Conservation (phyloP, 495 filamentous ascomycete species). For the Cercophora newfieldiana region DNA sequence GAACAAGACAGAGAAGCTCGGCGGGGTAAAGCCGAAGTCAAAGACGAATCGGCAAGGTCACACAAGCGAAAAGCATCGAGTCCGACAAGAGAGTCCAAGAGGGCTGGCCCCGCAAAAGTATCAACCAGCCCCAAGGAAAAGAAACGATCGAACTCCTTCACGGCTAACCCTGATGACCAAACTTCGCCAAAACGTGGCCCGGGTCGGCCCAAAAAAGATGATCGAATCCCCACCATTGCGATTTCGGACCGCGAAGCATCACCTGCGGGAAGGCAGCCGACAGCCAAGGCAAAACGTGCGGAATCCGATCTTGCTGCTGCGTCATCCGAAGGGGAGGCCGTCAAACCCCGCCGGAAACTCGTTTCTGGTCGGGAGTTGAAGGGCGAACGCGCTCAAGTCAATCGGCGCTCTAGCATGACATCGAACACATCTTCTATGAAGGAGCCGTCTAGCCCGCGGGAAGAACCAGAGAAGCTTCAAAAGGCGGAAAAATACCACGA, state of each 20-base stretch:
- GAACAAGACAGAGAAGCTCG: slow-evolving; percentile 59
- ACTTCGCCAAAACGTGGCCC: slow-evolving; percentile 49
- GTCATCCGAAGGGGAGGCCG: slow-evolving; percentile 53
- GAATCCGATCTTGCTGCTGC: slow-evolving; percentile 49
- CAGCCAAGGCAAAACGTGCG: slow-evolving; percentile 44
- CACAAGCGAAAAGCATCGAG: slow-evolving; percentile 53
- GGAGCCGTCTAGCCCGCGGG: slow-evolving; percentile 43
- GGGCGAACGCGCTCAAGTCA: slow-evolving; percentile 52
- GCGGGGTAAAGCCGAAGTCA: slow-evolving; percentile 48
- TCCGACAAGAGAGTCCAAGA: slow-evolving; percentile 48
- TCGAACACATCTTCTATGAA: slow-evolving; percentile 48
- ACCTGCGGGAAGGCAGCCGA: slow-evolving; percentile 40
- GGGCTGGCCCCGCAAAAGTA: slow-evolving; percentile 32
- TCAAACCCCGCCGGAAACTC: slow-evolving; percentile 60
- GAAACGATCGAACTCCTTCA: slow-evolving; percentile 39
- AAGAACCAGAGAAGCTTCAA: slow-evolving; percentile 42
- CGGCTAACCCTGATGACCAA: slow-evolving; percentile 40
- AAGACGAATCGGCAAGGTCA: slow-evolving; percentile 35
- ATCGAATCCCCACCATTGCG: slow-evolving; percentile 43
- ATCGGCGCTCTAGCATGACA: slow-evolving; percentile 49
- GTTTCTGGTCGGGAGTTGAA: slow-evolving; percentile 60
- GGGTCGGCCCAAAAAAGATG: slow-evolving; percentile 51
- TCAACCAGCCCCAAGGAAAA: slow-evolving; percentile 46
- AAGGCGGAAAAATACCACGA: slow-evolving; percentile 50
- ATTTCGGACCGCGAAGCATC: slow-evolving; percentile 56